A percentile compares a stretch with the other conserved stretches of the same genome.
Conservation (phyloP, 208 protist species). For the Leishmania mexicana region DNA sequence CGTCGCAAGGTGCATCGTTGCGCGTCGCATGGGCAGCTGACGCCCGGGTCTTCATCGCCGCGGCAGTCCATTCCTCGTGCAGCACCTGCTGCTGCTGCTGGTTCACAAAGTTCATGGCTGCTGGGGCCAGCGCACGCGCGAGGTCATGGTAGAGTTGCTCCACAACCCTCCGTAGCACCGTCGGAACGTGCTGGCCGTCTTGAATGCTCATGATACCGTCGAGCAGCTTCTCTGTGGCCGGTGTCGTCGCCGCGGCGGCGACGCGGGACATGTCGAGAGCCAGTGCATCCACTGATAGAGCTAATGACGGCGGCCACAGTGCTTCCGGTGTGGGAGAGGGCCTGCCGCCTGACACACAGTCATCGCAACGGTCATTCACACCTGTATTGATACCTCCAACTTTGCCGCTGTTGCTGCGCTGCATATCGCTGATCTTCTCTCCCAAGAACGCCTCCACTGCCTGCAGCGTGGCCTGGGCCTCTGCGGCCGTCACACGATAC, state of each 20-base stretch:
- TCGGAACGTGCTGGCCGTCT: slow-evolving; percentile 21
- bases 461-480: slow-evolving; percentile 26
- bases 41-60: too few relatives aligned
- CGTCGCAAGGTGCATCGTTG: neutral
- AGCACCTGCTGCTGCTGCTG: slow-evolving; percentile 1
- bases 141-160: slow-evolving; percentile 18
- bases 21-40: neutral
- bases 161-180: slow-evolving; percentile 12
- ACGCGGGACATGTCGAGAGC: slow-evolving; percentile 15
- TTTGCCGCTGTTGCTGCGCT: neutral
- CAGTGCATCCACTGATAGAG: slow-evolving; percentile 6
- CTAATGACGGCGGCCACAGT: neutral
- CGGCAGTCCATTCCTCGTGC: neutral
- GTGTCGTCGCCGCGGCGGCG: slow-evolving; percentile 1
- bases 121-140: slow-evolving; percentile 8
- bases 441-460: slow-evolving; percentile 14
- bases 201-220: slow-evolving; percentile 29
- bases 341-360: neutral
- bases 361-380: neutral
- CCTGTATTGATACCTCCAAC: neutral
- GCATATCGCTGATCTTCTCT: slow-evolving; percentile 6
- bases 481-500: slow-evolving; percentile 19
- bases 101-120: slow-evolving; percentile 16
- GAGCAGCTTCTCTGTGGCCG: slow-evolving; percentile 16
- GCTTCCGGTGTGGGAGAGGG: neutral